Evolutionary conservation across 2,329 filamentous ascomycete species (phyloP), one percentile per base, ranked within the genome.

Genomic region (Venturia aucupariae): DNA sequence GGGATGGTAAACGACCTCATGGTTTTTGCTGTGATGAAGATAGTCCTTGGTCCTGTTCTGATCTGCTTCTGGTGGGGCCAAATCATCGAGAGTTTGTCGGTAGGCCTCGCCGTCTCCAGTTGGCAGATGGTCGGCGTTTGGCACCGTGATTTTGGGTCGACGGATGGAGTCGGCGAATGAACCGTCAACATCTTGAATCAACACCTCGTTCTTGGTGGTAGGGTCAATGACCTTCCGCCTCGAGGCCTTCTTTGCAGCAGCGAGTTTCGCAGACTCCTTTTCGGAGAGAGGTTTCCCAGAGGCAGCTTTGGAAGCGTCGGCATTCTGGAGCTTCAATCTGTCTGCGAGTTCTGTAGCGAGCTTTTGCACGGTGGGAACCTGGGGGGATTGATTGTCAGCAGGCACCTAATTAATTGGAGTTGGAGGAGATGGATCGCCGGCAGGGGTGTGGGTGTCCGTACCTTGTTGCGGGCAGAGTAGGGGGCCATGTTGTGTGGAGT

Each of bases 191-290:
- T 90, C 87, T 70, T 88, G 85, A 41, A 90, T 87, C 46, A 76
- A 78, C 59, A 90, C 81, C 1, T 87, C 86, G 2, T 90, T 78
- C 73, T 90, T 87, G 1, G 88, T 90, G 48, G 90, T 81, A 0
- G 87, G 87, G 69, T 90, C 88, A 0, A 86, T 90, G 55, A 90
- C 87, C 71, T 88, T 80, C 65, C 81, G 77, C 65, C 80, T 78
- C 30, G 79, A 57, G n/a, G 51, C 51, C 30, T 57, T 57, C 17
- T 57, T 57, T 24, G 51, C 51, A 8, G 51, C 51, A 10, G 51
- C 51, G 8, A 57, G 46, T 24, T 51, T 51, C 7, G 46, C 46
- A 24, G 46, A 7, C 13, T 51, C 30, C 51, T 57, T 57, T 3
- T 57, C 51, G 4, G 51, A 57, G 1, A 51, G 22, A 3, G 35